Conservation (phyloP, 1,284 basidiomycete species). For the Butyriboletus appendiculatus region DNA sequence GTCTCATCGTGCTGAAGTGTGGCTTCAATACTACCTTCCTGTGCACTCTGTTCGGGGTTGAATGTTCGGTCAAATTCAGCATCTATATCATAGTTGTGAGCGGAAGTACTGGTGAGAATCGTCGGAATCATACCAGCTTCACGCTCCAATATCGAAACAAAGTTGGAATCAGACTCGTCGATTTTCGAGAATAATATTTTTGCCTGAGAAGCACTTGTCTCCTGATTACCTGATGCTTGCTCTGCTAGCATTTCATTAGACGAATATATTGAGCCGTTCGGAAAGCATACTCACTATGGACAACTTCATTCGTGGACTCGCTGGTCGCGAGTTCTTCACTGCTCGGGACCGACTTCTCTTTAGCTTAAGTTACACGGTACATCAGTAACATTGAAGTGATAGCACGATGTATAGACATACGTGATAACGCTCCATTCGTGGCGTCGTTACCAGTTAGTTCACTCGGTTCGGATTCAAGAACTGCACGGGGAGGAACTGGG, state of each 20-base stretch:
- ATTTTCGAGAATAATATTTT: constrained; percentile 13
- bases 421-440: not conserved
- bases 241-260: constrained; percentile 9
- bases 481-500: constrained; percentile 8
- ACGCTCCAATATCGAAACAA: constrained; percentile 27
- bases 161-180: constrained; percentile 31
- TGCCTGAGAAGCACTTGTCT: constrained; percentile 6
- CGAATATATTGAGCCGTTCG: not conserved
- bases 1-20: constrained; percentile 25
- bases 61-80: constrained; percentile 29
- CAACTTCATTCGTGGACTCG: constrained; percentile 3
- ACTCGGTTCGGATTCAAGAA: constrained; percentile 8
- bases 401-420: constrained; percentile 9
- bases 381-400: constrained; percentile 4
- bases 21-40: constrained; percentile 19
- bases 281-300: constrained; percentile 11
- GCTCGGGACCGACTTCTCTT: not conserved
- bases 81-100: constrained; percentile 22
- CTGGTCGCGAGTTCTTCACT: not conserved
- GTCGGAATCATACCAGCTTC: constrained; percentile 25
- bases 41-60: constrained; percentile 15
- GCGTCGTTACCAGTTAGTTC: not conserved
- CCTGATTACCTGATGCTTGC: constrained; percentile 11
- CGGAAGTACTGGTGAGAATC: not conserved
- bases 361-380: constrained; percentile 4